These are phyloP conservation scores for Leccinum boreale DNA, from an alignment of 768 basidiomycete genomes.

Conservation along the genomic window DNA sequence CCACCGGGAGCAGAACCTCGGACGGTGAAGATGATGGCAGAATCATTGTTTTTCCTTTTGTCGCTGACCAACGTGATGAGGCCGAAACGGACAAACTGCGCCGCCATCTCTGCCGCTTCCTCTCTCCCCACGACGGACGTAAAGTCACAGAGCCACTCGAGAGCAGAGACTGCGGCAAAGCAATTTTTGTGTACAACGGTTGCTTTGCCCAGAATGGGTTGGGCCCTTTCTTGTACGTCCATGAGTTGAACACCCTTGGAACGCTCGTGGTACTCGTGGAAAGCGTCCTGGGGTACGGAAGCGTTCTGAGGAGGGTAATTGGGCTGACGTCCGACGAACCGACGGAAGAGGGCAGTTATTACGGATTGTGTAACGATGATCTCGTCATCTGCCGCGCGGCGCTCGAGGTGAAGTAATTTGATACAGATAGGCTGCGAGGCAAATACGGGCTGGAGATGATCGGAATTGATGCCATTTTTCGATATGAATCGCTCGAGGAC, in stretches of 20 bases:
- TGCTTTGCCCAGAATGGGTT: slow-evolving; percentile 47
- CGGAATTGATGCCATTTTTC: slow-evolving; percentile 97
- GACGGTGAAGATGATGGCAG: slow-evolving; percentile 90
- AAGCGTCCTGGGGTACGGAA: slow-evolving; percentile 51
- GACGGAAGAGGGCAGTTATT: slow-evolving; percentile 90
- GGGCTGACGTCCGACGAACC: slow-evolving; percentile 86
- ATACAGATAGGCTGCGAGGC: slow-evolving; percentile 92
- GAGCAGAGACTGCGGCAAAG: slow-evolving; percentile 81
- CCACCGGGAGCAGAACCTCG: slow-evolving; percentile 75
- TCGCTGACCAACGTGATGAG: slow-evolving; percentile 86
- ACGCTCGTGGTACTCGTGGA: slow-evolving; percentile 75
- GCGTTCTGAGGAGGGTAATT: slow-evolving; percentile 61
- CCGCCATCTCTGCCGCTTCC: slow-evolving; percentile 96
- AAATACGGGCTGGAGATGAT: slow-evolving; percentile 88
- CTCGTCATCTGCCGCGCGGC: slow-evolving; percentile 90
- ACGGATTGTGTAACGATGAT: slow-evolving; percentile 94
- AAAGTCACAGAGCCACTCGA: slow-evolving; percentile 98
- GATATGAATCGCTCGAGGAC: slow-evolving; percentile 99
- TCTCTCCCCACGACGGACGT: slow-evolving; percentile 94
- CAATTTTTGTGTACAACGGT: slow-evolving; percentile 58
- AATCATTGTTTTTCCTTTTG: slow-evolving; percentile 87
- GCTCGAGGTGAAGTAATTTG: slow-evolving; percentile 95
- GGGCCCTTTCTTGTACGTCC: slow-evolving; percentile 68
- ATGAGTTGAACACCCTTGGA: slow-evolving; percentile 69
- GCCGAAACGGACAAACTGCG: slow-evolving; percentile 95